phyloP scores from a whole-genome alignment of 805 yeast genomes.

The Ogataea zsoltii region DNA sequence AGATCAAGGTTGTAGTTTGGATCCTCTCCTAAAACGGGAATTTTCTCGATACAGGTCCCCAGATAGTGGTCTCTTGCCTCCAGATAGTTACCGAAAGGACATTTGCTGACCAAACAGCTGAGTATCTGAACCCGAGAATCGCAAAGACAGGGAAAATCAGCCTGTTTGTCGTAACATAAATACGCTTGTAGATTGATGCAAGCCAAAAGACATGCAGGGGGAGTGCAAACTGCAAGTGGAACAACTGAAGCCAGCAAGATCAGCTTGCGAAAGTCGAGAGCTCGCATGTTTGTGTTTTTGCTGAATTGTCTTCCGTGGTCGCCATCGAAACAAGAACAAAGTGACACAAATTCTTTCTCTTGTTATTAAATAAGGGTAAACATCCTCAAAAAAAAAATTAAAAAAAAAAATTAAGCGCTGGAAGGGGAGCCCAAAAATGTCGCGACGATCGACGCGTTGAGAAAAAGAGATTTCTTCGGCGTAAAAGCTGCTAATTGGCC shows the following conservation, averaged over 20 bases:
- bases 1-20: conserved; percentile 25
- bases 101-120: conserved; percentile 41
- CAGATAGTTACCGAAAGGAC: conserved; percentile 44
- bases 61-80: conserved; percentile 50
- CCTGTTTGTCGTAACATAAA: conserved; percentile 20
- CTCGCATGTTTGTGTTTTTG: not conserved
- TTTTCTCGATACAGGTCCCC: conserved; percentile 48
- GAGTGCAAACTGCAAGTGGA: conserved; percentile 14
- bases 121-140: conserved; percentile 27
- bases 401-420: not conserved
- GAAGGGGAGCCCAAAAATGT: not conserved
- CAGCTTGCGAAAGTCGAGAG: not conserved
- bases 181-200: conserved; percentile 23
- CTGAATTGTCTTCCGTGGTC: not conserved
- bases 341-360: not conserved
- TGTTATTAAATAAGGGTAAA: not conserved
- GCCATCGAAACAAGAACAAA: not conserved
- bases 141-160: conserved; percentile 41
- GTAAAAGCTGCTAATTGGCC: too few species aligned
- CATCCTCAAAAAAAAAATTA: not conserved
- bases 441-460: conserved; percentile 3
- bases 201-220: conserved; percentile 29
- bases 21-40: conserved; percentile 24
- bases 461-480: too few species aligned
- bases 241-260: not conserved